Evolutionary conservation across 768 basidiomycete species (phyloP), one percentile per base, ranked within the genome.

Genomic region (Hypsizygus marmoreus): DNA sequence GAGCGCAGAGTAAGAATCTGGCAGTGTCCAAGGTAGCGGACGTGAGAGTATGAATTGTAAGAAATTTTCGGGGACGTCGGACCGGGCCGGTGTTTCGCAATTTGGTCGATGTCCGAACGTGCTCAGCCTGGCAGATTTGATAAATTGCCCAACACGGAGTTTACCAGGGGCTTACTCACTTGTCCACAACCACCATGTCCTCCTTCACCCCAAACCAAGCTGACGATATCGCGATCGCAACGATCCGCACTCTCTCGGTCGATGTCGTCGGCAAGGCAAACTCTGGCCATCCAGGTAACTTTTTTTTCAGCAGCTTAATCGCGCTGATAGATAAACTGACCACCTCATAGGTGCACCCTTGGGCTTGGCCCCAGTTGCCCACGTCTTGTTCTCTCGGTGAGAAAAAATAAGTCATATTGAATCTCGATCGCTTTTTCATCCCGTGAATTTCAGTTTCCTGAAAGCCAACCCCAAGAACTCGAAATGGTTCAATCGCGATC

Each of bases 401-500:
- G 66, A 38, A 13, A 29, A 28, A 25, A 24, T 19, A 7, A 12
- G 22, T 45, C 16, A 30, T 9, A 23, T 40, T 17, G 8, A 29
- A 5, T 33, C 14, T 28, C 9, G 16, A 47, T 46, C 40, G 22
- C 17, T 43, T 16, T 4, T 30, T 45, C 24, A 47, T 48, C 19
- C 10, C 19, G 5, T 35, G 4, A 9, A 19, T 32, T 28, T 6
- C 23, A 91, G 89, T 14, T 91, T 93, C 78, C 66, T 97, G 72
- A 88, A 88, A 54, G 84, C 86, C 59, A 95, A 93, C 72, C 89
- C 93, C 39, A 84, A 84, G 67, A 87, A 78, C 73, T 83, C 93
- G 31, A 86, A 91, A 67, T 95, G 92, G 94, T 88, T 87, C 73
- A 95, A 95, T 72, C 87, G 95, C 50, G 94, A 97, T 75, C 86